Evolutionary conservation across 1,139 yeast genomes (phyloP), one percentile per base, ranked within the genome.

Genomic region (Arxiozyma telluris): DNA sequence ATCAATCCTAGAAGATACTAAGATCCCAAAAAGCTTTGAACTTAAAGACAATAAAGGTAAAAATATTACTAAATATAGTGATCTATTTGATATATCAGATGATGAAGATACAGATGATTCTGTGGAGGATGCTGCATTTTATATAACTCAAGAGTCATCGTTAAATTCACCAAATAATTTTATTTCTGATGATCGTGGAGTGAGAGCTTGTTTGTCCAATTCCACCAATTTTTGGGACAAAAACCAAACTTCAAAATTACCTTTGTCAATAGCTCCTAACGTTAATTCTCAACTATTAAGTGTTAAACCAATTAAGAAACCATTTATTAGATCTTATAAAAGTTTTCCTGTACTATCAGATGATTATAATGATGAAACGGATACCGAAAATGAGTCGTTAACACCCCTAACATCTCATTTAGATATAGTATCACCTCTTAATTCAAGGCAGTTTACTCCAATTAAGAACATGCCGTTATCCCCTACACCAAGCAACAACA

Each of bases 31-130:
- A n/a, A 4, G 3, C 11, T 18, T 18, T 17, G 15, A 22, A 8
- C 27, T 3, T 3, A 9, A 34, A 17, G 12, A 17, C 4, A 23
- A 17, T 17, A 17, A 15, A 6, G 39, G 15, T 18, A 46, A 46
- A 4, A 41, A 50, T 21, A 27, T 53, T 15, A 39, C 53, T 8
- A 59, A 54, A 39, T 56, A 57, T 18, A 53, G 53, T 23, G 58
- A 55, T 43, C 22, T 55, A 3, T 55, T 55, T 44, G 57, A 51
- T 18, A 15, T 53, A 12, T 55, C 56, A 30, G 60, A 57, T 41
- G 57, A 49, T 27, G 56, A 53, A 12, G 50, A 55, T 22, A 53
- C 22, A 21, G 30, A 4, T 4, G 21, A 41, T 12, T 46, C 39
- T 34, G 42, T n/a, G 2, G 39, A 43, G 3, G 45, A 41, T n/a